A percentile compares a stretch with the other conserved stretches of the same genome.
These are phyloP conservation scores for Ogataea populi-albae DNA, from an alignment of 805 yeast species.

Conservation along the genomic window DNA sequence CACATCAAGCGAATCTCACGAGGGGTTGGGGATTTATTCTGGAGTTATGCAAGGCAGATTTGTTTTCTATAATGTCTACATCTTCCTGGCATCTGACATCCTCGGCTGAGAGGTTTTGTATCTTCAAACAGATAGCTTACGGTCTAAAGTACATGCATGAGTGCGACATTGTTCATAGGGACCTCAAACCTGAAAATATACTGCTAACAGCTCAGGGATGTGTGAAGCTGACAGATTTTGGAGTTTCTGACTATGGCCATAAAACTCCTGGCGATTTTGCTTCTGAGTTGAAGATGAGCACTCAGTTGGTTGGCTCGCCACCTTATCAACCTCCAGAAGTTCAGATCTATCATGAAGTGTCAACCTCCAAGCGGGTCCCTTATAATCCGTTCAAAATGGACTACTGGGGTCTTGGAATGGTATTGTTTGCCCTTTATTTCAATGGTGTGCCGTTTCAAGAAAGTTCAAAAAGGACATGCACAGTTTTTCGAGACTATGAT, in stretches of 20 bases:
- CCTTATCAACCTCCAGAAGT: conserved; percentile 86
- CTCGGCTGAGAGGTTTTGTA: conserved; percentile 55
- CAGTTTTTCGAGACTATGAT: conserved; percentile 58
- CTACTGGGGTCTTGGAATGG: conserved; percentile 72
- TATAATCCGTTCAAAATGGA: conserved; percentile 70
- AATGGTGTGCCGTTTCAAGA: conserved; percentile 59
- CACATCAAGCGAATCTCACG: conserved; percentile 49
- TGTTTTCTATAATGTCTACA: conserved; percentile 56
- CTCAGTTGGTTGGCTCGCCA: conserved; percentile 74
- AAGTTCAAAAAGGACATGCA: conserved; percentile 43
- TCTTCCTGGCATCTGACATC: conserved; percentile 59
- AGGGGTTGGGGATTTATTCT: conserved; percentile 83
- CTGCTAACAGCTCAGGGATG: conserved; percentile 57
- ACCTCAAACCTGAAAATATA: conserved; percentile 90
- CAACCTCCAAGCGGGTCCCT: conserved; percentile 34
- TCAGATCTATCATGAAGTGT: conserved; percentile 45
- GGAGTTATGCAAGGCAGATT: conserved; percentile 59
- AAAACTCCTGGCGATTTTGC: conserved; percentile 51
- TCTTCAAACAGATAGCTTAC: conserved; percentile 69
- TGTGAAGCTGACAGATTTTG: conserved; percentile 88
- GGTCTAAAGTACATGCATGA: conserved; percentile 71
- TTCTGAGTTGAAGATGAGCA: conserved; percentile 38
- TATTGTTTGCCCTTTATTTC: conserved; percentile 60
- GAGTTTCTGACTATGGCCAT: conserved; percentile 76
- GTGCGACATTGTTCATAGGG: conserved; percentile 85